Base-by-base conservation (phyloP, 495 filamentous ascomycete species). In the Aspergillus avenaceus region DNA sequence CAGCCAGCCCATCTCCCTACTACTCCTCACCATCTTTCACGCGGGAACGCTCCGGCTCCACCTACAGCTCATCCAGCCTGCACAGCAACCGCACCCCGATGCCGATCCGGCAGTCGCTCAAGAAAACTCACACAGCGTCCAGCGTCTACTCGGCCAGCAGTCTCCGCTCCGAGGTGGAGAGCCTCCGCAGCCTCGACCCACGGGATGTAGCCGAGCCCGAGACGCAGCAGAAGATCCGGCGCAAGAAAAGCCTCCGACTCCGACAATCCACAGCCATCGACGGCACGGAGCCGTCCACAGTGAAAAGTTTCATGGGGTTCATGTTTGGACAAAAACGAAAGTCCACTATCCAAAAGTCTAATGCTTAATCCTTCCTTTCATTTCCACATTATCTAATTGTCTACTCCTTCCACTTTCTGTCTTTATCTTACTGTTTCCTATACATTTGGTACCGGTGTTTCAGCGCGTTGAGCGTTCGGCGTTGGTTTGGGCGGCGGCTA, bases 121-220 rank as follows among this genome's bases (percentile, higher is more conserved):
- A 66, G 23, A 67, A 67, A 26, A 59, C 66, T 26, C 69, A 81
- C 5, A 85, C 86, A 1, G 78, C 84, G 0, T 88, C 84, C 14
- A 92, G 84, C 76, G 86, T 88, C 38, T 78, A 79, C 55, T 91
- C 84, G 0, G 78, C 83, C 14, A 92, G 69, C 21, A 79, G 75
- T 8, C 60, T 79, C 8, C 29, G 85, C 59, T 50, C 87, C 65
- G 54, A 74, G 73, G 41, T 93, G 72, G 47, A 91, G 74, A 41
- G 74, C 71, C 22, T 83, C 80, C 45, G 28, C 23, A 61, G 41
- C 26, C 45, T 58, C 25, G 31, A 42, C 4, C 47, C 41, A 11
- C 27, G 45, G 24, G 50, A 31, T 5, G 38, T 48, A 8, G 27
- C 51, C 1, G 34, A 51, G 42, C 19, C 50, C 2, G 52, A 58